Percentiles rank a stretch among this genome's conserved stretches.
Evolutionary conservation across 371 early-diverging fungal species (phyloP).

Genomic region (Nematocida homosporus): DNA sequence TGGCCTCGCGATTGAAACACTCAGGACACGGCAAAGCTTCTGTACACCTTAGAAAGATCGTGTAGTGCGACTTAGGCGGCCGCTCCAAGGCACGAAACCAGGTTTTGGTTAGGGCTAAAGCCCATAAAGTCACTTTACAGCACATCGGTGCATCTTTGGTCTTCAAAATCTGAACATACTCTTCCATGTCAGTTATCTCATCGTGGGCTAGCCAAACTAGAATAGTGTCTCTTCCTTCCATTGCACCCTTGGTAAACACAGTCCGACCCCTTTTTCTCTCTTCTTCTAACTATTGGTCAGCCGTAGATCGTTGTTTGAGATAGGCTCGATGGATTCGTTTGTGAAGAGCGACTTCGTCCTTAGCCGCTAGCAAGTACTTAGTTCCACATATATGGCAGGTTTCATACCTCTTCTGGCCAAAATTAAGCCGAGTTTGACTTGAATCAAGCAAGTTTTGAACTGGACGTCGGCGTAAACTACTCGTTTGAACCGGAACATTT

Average conservation of each 20-base stretch:
- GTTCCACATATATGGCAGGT: slow-evolving; percentile 33
- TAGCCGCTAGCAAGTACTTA: background rate
- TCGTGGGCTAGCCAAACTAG: slow-evolving; percentile 39
- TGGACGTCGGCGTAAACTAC: background rate
- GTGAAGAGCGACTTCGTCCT: slow-evolving; percentile 21
- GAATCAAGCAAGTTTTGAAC: background rate
- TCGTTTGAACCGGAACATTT: background rate
- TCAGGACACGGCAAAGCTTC: slow-evolving; percentile 30
- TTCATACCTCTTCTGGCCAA: slow-evolving; percentile 33
- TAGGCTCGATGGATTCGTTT: slow-evolving; percentile 13
- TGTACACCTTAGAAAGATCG: slow-evolving; percentile 33
- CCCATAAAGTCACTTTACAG: slow-evolving; percentile 20
- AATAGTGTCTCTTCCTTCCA: slow-evolving; percentile 31
- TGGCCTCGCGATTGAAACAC: slow-evolving; percentile 9
- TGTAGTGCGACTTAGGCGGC: slow-evolving; percentile 16
- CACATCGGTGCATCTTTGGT: background rate
- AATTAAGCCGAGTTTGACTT: slow-evolving; percentile 30
- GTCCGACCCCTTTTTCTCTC: slow-evolving; percentile 5
- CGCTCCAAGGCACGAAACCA: slow-evolving; percentile 26
- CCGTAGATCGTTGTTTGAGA: background rate
- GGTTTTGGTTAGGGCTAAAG: slow-evolving; percentile 38
- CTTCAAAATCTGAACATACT: slow-evolving; percentile 20
- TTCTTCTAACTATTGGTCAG: slow-evolving; percentile 21
- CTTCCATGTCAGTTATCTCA: slow-evolving; percentile 45
- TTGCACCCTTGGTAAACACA: background rate